A percentile compares a stretch with the other conserved stretches of the same genome.
These are phyloP conservation scores for Albugo laibachii DNA, from an alignment of 352 stramenopile species.

Conservation along the genomic window DNA sequence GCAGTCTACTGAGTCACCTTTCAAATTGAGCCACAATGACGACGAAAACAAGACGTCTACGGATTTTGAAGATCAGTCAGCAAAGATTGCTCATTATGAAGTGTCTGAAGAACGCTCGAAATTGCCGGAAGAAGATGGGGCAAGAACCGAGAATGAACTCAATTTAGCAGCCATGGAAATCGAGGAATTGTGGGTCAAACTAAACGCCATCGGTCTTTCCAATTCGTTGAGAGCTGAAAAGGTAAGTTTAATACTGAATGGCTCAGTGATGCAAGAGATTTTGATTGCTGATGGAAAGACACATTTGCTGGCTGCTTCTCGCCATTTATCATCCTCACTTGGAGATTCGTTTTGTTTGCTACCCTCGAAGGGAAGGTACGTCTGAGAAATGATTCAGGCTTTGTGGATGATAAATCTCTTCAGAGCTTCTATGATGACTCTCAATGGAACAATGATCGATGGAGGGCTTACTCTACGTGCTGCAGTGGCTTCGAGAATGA, in stretches of 20 bases:
- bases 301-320: conserved; percentile 53
- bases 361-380: conserved; percentile 36
- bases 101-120: too few relatives aligned
- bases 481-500: conserved; percentile 60
- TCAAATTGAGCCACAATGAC: too few relatives aligned
- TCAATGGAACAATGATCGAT: conserved; percentile 47
- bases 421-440: conserved; percentile 11
- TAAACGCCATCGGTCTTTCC: conserved; percentile 59
- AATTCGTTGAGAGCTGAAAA: conserved; percentile 29
- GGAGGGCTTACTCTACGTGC: conserved; percentile 53
- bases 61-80: too few relatives aligned
- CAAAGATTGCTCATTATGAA: too few relatives aligned
- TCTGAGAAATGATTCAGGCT: background rate
- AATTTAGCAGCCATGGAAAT: conserved; percentile 57
- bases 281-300: conserved; percentile 4
- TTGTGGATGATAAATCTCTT: too few relatives aligned
- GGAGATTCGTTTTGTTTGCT: conserved; percentile 73
- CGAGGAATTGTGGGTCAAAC: conserved; percentile 61
- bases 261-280: background rate
- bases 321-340: conserved; percentile 58
- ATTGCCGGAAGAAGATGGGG: background rate
- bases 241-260: conserved; percentile 7
- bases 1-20: too few relatives aligned
- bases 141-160: conserved; percentile 30
- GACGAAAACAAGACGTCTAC: too few relatives aligned